Conservation (phyloP, 208 protist species). For the Leishmania major region DNA sequence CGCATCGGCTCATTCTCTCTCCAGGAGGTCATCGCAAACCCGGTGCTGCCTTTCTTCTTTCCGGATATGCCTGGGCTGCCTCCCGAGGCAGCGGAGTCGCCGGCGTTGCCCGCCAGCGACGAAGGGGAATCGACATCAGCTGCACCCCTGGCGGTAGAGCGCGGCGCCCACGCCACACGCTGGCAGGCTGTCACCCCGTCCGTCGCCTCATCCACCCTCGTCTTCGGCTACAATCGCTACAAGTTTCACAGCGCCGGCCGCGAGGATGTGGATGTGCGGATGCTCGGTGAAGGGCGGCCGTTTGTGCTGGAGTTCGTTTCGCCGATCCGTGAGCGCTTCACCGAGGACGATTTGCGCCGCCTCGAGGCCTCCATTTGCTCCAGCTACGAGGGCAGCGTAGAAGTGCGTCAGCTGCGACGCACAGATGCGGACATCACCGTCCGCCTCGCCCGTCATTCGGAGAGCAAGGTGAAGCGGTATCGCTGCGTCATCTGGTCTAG, state of each 20-base stretch:
- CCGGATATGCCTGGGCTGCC: conserved; percentile 45
- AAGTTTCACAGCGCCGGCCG: conserved; percentile 94
- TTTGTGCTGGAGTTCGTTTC: conserved; percentile 92
- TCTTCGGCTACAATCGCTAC: conserved; percentile 84
- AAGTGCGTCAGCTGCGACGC: conserved; percentile 61
- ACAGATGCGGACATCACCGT: conserved; percentile 74
- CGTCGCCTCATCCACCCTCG: conserved; percentile 29
- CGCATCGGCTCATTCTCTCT: conserved; percentile 83
- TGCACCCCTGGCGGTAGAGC: conserved; percentile 5
- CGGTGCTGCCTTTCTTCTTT: conserved; percentile 82
- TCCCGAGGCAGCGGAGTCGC: conserved; percentile 24
- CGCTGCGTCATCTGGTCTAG: conserved; percentile 87
- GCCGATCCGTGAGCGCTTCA: conserved; percentile 63
- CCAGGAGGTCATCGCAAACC: conserved; percentile 85
- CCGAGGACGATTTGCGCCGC: conserved; percentile 43
- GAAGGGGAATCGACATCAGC: not conserved
- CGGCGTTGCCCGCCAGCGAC: not conserved
- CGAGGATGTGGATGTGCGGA: conserved; percentile 96
- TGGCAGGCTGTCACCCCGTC: conserved; percentile 40
- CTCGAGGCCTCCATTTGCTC: conserved; percentile 57
- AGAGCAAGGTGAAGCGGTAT: conserved; percentile 92
- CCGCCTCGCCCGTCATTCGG: conserved; percentile 78
- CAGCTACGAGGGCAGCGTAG: conserved; percentile 67
- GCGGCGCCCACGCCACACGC: conserved; percentile 29
- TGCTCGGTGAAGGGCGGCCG: conserved; percentile 93